These are phyloP conservation scores for Spirogloea muscicola DNA, from an alignment of 139 green algal species.

Conservation along the genomic window DNA sequence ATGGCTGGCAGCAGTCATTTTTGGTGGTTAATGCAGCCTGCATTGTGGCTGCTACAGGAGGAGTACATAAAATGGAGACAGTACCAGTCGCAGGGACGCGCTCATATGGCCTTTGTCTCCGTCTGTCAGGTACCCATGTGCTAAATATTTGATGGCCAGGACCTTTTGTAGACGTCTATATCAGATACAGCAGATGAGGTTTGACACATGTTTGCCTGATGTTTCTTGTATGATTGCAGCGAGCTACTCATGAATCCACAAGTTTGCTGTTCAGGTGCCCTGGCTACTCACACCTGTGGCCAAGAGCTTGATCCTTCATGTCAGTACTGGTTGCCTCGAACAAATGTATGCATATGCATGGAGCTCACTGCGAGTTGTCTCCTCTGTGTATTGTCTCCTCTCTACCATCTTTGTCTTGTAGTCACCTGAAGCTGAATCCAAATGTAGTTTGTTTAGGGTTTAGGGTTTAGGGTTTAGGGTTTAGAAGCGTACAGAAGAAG, in stretches of 20 bases:
- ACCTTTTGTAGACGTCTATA: neutral
- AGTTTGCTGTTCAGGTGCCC: slow-evolving; percentile 16
- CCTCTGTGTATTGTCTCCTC: no score
- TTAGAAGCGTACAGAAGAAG: no score
- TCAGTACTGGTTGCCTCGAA: no score
- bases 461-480: no score
- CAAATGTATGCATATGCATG: no score
- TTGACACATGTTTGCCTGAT: neutral
- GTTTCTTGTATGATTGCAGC: neutral
- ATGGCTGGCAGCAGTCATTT: neutral
- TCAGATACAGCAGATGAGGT: neutral
- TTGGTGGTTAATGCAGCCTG: neutral
- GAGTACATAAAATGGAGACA: slow-evolving; percentile 44
- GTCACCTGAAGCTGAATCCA: no score
- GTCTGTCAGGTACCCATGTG: slow-evolving; percentile 13
- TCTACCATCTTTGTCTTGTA: no score
- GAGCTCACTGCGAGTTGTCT: no score
- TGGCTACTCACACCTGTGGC: slow-evolving; percentile 29
- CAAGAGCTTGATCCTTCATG: slow-evolving; percentile 32
- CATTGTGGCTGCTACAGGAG: neutral
- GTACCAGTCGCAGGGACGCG: neutral
- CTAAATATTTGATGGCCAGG: neutral
- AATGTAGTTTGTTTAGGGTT: no score
- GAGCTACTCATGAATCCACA: neutral
- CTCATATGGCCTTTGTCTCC: slow-evolving; percentile 12